phyloP scores from a whole-genome alignment of 345 rosid species.

The Corchorus olitorius region DNA sequence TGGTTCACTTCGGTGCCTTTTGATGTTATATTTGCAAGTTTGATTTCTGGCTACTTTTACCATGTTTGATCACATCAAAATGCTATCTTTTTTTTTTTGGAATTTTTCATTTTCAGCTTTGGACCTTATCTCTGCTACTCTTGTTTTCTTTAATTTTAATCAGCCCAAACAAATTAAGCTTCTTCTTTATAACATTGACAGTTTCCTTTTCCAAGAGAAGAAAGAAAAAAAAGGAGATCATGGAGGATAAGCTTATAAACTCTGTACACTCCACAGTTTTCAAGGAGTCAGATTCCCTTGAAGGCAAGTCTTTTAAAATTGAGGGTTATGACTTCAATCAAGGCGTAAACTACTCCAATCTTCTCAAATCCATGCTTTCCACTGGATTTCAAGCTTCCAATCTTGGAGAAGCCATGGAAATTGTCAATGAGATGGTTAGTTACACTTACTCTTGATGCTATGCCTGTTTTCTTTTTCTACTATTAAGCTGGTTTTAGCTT shows the following conservation, averaged over 20 bases:
- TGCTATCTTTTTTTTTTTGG: no score
- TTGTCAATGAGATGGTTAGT: conserved; percentile 82
- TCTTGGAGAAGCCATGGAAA: conserved; percentile 77
- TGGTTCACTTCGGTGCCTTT: no score
- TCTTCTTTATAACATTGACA: not conserved
- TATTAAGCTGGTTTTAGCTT: not conserved
- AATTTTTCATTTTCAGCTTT: no score
- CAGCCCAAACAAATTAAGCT: not conserved
- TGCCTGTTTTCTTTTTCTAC: not conserved
- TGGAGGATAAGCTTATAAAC: conserved; percentile 50
- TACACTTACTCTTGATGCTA: conserved; percentile 11
- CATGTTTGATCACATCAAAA: no score
- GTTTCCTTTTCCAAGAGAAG: not conserved
- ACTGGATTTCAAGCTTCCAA: conserved; percentile 98
- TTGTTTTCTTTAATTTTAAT: not conserved
- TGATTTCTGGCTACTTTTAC: no score
- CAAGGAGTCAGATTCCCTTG: conserved; percentile 72
- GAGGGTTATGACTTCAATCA: conserved; percentile 86
- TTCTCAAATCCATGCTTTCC: conserved; percentile 73
- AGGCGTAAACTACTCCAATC: conserved; percentile 59
- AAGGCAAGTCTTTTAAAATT: conserved; percentile 61
- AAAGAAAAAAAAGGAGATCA: conserved; percentile 12
- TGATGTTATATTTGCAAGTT: no score
- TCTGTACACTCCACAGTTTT: conserved; percentile 71
- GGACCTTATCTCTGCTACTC: no score